Evolutionary conservation across 106 monocot species (phyloP).

Genomic region (Cymbidium sinense): DNA sequence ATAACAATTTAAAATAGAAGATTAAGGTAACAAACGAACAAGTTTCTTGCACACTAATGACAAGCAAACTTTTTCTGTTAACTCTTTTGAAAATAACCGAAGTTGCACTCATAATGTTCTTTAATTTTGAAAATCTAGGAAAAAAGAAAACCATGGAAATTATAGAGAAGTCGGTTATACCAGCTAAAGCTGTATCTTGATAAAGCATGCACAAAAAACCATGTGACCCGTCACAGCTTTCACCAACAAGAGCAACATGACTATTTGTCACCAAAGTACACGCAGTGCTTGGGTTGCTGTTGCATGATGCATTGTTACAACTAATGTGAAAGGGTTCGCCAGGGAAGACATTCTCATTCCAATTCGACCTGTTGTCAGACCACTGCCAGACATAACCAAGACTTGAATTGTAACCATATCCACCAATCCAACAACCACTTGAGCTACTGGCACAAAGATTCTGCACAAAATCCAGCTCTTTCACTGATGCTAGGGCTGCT

Average conservation of each 20-base stretch:
- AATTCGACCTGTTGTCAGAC: constrained; percentile 51
- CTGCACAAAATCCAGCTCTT: constrained; percentile 56
- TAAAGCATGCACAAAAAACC: constrained; percentile 64
- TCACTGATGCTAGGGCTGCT: constrained; percentile 57
- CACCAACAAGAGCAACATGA: constrained; percentile 40
- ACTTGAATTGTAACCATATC: constrained; percentile 44
- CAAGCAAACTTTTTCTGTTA: background rate
- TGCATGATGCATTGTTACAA: constrained; percentile 47
- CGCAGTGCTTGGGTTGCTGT: constrained; percentile 21
- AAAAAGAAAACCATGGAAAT: background rate
- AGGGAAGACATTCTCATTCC: constrained; percentile 60
- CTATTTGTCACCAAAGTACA: constrained; percentile 52
- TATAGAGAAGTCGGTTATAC: background rate
- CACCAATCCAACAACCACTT: constrained; percentile 82
- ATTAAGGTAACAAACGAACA: background rate
- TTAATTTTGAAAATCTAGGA: background rate
- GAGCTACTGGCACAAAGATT: constrained; percentile 32
- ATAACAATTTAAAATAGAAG: background rate
- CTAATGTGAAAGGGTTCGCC: constrained; percentile 34
- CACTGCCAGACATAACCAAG: constrained; percentile 61
- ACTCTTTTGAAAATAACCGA: background rate
- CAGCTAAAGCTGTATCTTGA: constrained; percentile 34
- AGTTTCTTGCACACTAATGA: background rate
- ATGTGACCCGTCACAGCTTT: constrained; percentile 60
- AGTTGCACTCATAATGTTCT: background rate